Evolutionary conservation across 768 basidiomycete genomes (phyloP).

Genomic region (Boletus tomentosulus): DNA sequence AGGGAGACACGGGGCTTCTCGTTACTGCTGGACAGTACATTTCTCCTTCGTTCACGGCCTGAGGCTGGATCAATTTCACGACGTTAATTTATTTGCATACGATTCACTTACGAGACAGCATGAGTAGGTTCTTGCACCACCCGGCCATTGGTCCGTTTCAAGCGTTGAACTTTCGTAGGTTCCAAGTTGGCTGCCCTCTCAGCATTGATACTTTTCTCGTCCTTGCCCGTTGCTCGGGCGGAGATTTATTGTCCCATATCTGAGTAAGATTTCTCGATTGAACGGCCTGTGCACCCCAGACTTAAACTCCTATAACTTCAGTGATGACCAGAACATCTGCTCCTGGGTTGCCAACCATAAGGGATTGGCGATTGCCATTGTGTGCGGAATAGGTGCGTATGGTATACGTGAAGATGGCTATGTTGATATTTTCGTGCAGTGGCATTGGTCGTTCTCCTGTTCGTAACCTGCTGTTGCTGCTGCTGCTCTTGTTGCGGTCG

Average conservation of each 20-base stretch:
- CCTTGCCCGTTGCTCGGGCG: conserved; percentile 9
- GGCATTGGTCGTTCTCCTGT: conserved; percentile 2
- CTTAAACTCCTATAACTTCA: neutral
- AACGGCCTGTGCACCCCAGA: neutral
- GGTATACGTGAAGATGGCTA: neutral
- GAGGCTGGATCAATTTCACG: neutral
- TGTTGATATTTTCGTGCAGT: conserved; percentile 2
- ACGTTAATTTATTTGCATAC: neutral
- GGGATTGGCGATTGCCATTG: neutral
- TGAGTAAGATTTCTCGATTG: neutral
- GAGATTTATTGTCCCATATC: conserved; percentile 7
- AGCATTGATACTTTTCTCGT: conserved; percentile 3
- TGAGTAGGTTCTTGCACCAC: conserved; percentile 8
- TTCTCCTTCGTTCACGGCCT: conserved; percentile 1
- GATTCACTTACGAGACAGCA: neutral
- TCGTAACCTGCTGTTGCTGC: neutral
- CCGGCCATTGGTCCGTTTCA: neutral
- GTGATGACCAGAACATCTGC: conserved; percentile 6
- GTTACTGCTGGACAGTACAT: conserved; percentile 14
- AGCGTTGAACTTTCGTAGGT: conserved; percentile 2
- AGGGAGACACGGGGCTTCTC: neutral
- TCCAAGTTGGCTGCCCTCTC: neutral
- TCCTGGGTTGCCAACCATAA: conserved; percentile 1
- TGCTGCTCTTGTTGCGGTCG: neutral
- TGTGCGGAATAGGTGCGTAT: conserved; percentile 4